Base-by-base conservation (phyloP, 2,329 filamentous ascomycete genomes). In the Aspergillus clavatus region DNA sequence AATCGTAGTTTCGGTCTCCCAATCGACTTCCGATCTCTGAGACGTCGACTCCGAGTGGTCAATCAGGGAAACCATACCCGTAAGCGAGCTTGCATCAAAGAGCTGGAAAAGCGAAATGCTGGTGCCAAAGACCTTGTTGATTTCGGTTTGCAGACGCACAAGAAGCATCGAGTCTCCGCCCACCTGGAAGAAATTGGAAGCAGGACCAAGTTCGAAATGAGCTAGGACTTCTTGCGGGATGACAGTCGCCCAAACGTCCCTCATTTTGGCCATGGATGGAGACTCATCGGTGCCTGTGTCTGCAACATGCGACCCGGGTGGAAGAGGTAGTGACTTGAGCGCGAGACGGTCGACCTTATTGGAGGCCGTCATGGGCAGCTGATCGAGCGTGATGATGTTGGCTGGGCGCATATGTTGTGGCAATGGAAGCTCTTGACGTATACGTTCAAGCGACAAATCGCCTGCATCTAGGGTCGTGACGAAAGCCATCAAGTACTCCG, bases 351-450 rank as follows among this genome's bases (percentile, higher is more conserved):
- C 61, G 1, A 60, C 46, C 45, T 69, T 70, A 3, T 51, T 55
- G 21, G 60, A 58, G 1, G 43, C 43, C 10, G 39, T 67, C 2
- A 61, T 42, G 2, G 66, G 67, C 5, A 70, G 21, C 1, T 12
- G 31, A 1, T 55, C 40, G 1, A 66, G 11, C 0, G 57, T 45
- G n/a, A 68, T 50, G 0, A 61, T 48, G 5, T 57, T 43, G 14
- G 58, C 57, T 0, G 69, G 67, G 26, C 51, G 39, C 70, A 72
- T 71, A 46, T 69, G 67, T 23, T 45, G 53, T 5, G 68, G 68
- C 4, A 70, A 16, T 1, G 60, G 56, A 21, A 72, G 26, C 14
- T 43, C 38, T 11, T 27, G 24, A 27, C 24, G 24, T 7, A 27
- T 27, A 7, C 12, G 24, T 11, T 10, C 28, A 33, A 19, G n/a